phyloP scores from a whole-genome alignment of 2,329 filamentous ascomycete genomes.

The Remersonia thermophila region DNA sequence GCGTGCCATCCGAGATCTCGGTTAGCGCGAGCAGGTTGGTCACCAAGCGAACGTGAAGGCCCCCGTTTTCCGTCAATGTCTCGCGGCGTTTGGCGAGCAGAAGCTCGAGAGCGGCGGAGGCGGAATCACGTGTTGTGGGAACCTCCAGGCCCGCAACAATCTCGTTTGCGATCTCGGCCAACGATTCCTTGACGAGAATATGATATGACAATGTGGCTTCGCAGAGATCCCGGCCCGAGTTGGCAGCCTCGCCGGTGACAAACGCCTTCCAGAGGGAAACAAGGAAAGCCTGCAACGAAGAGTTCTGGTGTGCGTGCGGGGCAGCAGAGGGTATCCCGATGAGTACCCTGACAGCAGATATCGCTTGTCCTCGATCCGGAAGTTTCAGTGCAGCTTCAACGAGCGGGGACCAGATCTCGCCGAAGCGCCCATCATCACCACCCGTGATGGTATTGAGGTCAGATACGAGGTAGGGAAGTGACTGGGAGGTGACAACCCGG shows the following conservation, averaged over 20 bases:
- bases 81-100: conserved; percentile 29
- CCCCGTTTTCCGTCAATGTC: conserved; percentile 2
- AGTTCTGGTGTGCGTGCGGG: conserved; percentile 26
- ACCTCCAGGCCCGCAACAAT: conserved; percentile 18
- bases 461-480: conserved; percentile 52
- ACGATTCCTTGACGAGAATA: conserved; percentile 24
- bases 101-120: conserved; percentile 34
- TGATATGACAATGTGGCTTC: conserved; percentile 34
- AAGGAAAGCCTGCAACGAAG: conserved; percentile 36
- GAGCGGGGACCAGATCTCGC: conserved; percentile 33
- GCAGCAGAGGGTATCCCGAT: conserved; percentile 33
- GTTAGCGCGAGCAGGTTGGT: conserved; percentile 41
- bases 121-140: conserved; percentile 16
- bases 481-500: conserved; percentile 53
- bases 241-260: conserved; percentile 19
- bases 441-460: conserved; percentile 46
- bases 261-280: conserved; percentile 28
- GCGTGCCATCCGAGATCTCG: conserved; percentile 31
- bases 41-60: conserved; percentile 37
- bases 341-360: conserved; percentile 30
- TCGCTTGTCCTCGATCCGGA: conserved; percentile 18
- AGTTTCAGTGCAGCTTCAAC: conserved; percentile 28
- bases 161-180: conserved; percentile 21
- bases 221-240: conserved; percentile 32
- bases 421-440: conserved; percentile 26